Evolutionary conservation across 108 stramenopile species (phyloP), one percentile per base, ranked within the genome.

Genomic region (Asterionellopsis glacialis): DNA sequence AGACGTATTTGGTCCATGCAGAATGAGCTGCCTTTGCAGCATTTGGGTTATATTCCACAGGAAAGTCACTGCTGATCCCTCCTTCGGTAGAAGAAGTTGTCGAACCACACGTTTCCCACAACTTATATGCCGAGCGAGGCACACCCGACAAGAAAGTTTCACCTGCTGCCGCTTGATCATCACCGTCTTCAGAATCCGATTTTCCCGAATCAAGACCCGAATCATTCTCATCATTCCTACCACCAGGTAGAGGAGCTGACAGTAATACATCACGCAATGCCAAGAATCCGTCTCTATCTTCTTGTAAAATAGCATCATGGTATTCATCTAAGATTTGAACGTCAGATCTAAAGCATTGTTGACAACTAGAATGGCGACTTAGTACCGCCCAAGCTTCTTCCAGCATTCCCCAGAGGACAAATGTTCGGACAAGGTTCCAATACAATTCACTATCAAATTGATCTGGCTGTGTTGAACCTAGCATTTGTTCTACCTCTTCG

Each of bases 241-340:
- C 87, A 15, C 91, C 91, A 1, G 91, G 87, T 19, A 92, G 55
- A 10, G 91, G 91, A 14, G 87, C 91, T 25, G 73, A 72, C 11
- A 84, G 45, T 48, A 92, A 59, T 11, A 92, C 66, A 11, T 56
- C 78, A 40, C 66, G 67, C 45, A 91, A 50, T 11, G 69, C 70
- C 44, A 27, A 26, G 52, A 87, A 91, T 23, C 80, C 85, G 25
- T 84, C 73, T 50, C 70, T 65, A 52, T 88, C 83, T 44, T 75
- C 61, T 21, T n/a, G 14, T 16, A 57, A 38, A 1, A 6, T 16
- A 21, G 28, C 14, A 9, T n/a, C 18, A 57, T 57, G n/a, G n/a
- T 39, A 57, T 12, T 39, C 33, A 41, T 39, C 40, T 4, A 41
- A 19, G 2, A 15, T 16, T 19, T 25, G 33, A 19, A 40, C 14